Base-by-base conservation (phyloP, 805 yeast species). In the Saccharomycopsis javanensis region DNA sequence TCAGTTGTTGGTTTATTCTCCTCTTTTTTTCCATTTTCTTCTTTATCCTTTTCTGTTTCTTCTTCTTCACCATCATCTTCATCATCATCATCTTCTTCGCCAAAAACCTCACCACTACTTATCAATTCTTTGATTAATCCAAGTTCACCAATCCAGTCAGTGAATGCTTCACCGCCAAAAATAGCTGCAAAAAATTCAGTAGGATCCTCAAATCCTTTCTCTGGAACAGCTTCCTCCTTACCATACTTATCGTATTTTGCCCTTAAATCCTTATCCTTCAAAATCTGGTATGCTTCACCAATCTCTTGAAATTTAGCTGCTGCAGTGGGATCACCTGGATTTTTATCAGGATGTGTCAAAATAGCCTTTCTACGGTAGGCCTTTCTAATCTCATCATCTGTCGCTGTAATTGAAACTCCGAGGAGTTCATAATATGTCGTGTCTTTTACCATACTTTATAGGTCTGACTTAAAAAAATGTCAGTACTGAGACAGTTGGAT, bases 341-440 rank as follows among this genome's bases (percentile, higher is more conserved):
- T 89, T 74, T 94, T 94, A 69, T 94, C 99, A 1, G 99, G 99
- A 69, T 92, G 99, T 54, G 88, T 86, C 58, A 75, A 77, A 70
- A 92, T 86, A 6, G 98, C 98, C 69, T 83, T 82, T 68, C 86
- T 87, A 61, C 99, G 79, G 71, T 94, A 94, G 0, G 97, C 96
- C 69, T 89, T 89, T 71, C 94, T 94, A 70, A 94, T 88, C 62
- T 94, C 96, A 10, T 80, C 74, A 4, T 83, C 83, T 0, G 86
- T 78, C 18, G 97, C 97, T 11, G 79, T 79, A 20, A 83, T 77
- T 27, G 71, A 64, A 16, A 92, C 85, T 37, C 81, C 87, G 53
- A 94, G 73, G 15, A 83, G 70, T 62, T 94, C 99, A 70, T 94
- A 94, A 71, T 92, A 94, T 10, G 78, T 80, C 0, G 95, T 86